These are phyloP conservation scores for Prototheca stagnorum DNA, from an alignment of 163 green algal species.

Conservation along the genomic window DNA sequence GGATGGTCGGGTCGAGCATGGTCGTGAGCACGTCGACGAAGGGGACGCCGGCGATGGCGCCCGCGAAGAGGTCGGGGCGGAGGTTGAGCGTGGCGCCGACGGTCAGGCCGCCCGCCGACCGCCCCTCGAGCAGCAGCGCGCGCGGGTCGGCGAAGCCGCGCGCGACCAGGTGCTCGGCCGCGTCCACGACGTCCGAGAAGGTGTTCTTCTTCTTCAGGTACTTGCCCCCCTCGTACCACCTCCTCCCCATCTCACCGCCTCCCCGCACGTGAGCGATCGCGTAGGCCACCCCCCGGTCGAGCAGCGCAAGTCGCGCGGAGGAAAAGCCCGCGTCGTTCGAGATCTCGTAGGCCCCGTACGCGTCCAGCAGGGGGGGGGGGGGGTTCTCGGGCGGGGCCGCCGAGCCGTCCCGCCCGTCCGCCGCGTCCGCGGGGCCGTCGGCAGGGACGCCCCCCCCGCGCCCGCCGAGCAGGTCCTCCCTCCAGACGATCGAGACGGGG, in stretches of 20 bases:
- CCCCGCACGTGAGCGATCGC: constrained; percentile 66
- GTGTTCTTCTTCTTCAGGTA: constrained; percentile 74
- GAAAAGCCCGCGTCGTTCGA: constrained; percentile 53
- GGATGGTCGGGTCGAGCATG: constrained; percentile 60
- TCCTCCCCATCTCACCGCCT: constrained; percentile 68
- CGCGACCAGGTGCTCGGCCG: constrained; percentile 55
- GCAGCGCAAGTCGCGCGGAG: constrained; percentile 38
- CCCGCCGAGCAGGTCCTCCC: constrained; percentile 21
- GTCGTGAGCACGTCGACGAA: constrained; percentile 88
- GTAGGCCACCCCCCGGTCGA: constrained; percentile 60
- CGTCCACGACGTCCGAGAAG: constrained; percentile 84
- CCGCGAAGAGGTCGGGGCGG: constrained; percentile 44
- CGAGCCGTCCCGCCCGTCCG: no score
- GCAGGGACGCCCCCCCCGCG: no score
- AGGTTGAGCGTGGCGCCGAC: constrained; percentile 48
- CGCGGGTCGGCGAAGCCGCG: constrained; percentile 33
- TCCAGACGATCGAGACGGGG: constrained; percentile 57
- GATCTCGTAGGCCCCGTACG: constrained; percentile 47
- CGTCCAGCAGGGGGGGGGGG: background rate
- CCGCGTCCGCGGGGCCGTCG: no score
- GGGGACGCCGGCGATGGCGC: constrained; percentile 44
- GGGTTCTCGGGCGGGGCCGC: no score
- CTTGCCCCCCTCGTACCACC: constrained; percentile 85
- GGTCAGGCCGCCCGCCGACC: constrained; percentile 50
- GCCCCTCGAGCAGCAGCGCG: constrained; percentile 45